Evolutionary conservation across 2,329 filamentous ascomycete genomes (phyloP).

Genomic region (Sphaerulina vaccinii): DNA sequence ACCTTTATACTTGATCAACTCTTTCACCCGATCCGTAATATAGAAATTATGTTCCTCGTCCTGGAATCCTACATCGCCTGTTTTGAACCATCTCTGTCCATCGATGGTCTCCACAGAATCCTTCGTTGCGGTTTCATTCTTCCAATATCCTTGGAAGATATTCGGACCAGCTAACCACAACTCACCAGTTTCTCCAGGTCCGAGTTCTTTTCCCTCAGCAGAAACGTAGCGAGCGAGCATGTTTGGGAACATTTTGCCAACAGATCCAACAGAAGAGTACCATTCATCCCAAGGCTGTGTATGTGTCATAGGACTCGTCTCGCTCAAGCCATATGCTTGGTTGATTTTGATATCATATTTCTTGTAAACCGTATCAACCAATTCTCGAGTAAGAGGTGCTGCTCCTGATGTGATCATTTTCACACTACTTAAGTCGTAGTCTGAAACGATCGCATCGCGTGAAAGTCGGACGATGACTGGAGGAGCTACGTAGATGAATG

Average conservation of each 20-base stretch:
- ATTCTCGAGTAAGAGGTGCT: conserved; percentile 75
- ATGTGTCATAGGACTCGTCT: conserved; percentile 46
- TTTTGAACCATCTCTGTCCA: conserved; percentile 73
- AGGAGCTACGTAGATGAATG: conserved; percentile 78
- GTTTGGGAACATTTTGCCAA: conserved; percentile 75
- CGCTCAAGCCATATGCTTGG: conserved; percentile 83
- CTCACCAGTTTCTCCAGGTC: conserved; percentile 58
- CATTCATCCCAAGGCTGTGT: conserved; percentile 68
- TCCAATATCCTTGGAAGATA: conserved; percentile 75
- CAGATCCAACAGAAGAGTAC: conserved; percentile 72
- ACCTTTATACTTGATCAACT: conserved; percentile 59
- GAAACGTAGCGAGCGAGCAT: conserved; percentile 79
- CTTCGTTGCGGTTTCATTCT: conserved; percentile 67
- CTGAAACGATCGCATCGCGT: conserved; percentile 72
- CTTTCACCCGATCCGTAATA: conserved; percentile 83
- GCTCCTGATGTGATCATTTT: conserved; percentile 88
- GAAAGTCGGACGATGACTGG: conserved; percentile 77
- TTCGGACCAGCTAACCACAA: conserved; percentile 75
- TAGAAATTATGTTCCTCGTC: conserved; percentile 79
- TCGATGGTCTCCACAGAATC: conserved; percentile 67
- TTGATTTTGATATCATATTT: conserved; percentile 77
- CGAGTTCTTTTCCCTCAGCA: conserved; percentile 57
- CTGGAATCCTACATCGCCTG: conserved; percentile 79
- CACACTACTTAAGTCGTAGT: conserved; percentile 77
- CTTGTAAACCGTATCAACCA: conserved; percentile 72